Conservation (phyloP, 169 alveolate species). For the Eimeria falciformis region DNA sequence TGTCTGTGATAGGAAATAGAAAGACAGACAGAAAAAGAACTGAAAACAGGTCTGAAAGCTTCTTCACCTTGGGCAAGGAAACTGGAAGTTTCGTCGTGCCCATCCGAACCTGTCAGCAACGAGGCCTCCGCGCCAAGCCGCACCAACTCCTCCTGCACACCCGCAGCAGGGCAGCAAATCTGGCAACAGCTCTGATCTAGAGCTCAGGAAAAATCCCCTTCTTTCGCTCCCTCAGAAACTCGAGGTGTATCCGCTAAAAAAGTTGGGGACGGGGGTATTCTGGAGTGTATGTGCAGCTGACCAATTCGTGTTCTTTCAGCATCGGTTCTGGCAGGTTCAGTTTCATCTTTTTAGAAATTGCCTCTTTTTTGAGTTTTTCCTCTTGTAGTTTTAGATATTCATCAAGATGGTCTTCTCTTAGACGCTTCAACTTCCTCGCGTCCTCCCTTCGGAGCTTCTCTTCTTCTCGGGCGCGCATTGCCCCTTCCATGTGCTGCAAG, state of each 20-base stretch:
- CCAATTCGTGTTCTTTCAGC: constrained; percentile 78
- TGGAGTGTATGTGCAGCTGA: too few species aligned
- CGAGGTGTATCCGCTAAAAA: too few species aligned
- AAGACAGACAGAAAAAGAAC: too few species aligned
- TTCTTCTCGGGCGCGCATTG: constrained; percentile 95
- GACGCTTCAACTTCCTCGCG: constrained; percentile 92
- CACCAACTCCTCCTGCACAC: constrained; percentile 74
- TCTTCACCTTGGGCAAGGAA: constrained; percentile 44
- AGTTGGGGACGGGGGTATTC: too few species aligned
- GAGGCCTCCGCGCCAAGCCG: constrained; percentile 74
- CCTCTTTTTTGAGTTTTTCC: constrained; percentile 83
- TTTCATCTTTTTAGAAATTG: constrained; percentile 61
- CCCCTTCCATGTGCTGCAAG: constrained; percentile 90
- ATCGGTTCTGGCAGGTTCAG: constrained; percentile 79
- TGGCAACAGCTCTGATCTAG: too few species aligned
- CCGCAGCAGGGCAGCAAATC: too few species aligned
- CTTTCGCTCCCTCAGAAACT: too few species aligned
- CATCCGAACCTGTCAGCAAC: constrained; percentile 56
- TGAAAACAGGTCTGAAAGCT: not conserved
- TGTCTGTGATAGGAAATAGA: not conserved
- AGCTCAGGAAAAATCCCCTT: too few species aligned
- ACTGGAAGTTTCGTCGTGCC: constrained; percentile 66
- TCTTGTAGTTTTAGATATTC: constrained; percentile 92
- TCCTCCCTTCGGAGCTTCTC: constrained; percentile 92
- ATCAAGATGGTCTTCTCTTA: constrained; percentile 94